Evolutionary conservation across 345 rosid species (phyloP), one percentile per base, ranked within the genome.

Genomic region (Noccaea bulbosa): DNA sequence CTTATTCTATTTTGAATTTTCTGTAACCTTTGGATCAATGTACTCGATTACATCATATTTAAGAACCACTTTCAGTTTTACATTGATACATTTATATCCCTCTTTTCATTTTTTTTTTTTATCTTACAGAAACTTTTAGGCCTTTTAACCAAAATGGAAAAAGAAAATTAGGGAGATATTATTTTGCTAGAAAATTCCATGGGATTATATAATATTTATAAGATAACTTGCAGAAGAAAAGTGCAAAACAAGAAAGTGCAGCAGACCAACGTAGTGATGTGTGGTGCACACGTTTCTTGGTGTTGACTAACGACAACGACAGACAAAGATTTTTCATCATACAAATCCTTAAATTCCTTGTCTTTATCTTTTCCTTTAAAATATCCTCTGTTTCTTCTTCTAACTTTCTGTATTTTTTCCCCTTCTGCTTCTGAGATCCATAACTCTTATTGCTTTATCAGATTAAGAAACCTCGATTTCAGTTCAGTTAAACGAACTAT

Each of bases 261-360:
- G 41, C 43, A 45, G 30, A 73, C 71, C 77, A 73, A 58, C 58
- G 27, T 64, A 46, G 61, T 58, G 54, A 40, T 73, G 40, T 47
- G 67, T 49, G 67, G 66, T 66, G 61, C 60, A 73, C 72, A 73
- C 77, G 77, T 73, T 34, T 66, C 30, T 73, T 20, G 62, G 54
- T 59, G 45, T 65, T 65, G 72, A 73, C 77, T 27, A 11, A 72
- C 11, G 55, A 71, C 44, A 35, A 51, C 44, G 77, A 73, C 54
- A 49, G 47, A 58, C 67, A 58, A 17, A 48, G 39, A 46, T 40
- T 32, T 47, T 30, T 57, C 53, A 40, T 57, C 67, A 30, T 38
- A 57, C 72, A 66, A 66, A 56, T 8, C 62, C 48, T 65, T 27
- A 3, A 27, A 2, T 73, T 65, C 1, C 22, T 62, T 62, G 69